Base-by-base conservation (phyloP, 495 filamentous ascomycete species). In the Neurospora intermedia region DNA sequence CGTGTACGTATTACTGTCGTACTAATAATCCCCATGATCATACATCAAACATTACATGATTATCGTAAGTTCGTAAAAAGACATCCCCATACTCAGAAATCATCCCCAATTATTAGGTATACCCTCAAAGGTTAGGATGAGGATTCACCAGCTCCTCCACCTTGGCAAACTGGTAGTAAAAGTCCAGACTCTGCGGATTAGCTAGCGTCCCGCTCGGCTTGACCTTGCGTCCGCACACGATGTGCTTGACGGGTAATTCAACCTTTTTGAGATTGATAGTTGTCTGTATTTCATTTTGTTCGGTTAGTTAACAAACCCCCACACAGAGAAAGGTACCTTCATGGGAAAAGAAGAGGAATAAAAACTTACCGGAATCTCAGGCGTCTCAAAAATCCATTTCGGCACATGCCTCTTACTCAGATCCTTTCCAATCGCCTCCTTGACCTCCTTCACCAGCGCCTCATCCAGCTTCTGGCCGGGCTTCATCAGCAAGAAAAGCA, bases 251-350 rank as follows among this genome's bases (percentile, higher is more conserved):
- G 3, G 93, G 92, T 11, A 96, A 78, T 77, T 96, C 93, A 27
- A 96, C 92, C 80, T 96, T 96, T 79, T 94, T 96, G 23, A 91
- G 78, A 80, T 94, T 96, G 71, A 96, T 89, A 7, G 93, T 94
- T 1, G 89, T 91, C 90, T 93, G 75, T 23, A 76, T 20, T 27
- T 48, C 11, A 18, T 43, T 27, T n/a, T 6, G 4, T 62, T 38
- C 39, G 59, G 74, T 41, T 59, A 54, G 39, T 43, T 48, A 41
- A 27, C 8, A 42, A 42, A 31, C 27, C 40, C 11, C 11, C 13
- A 27, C n/a, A 11, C 1, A 5, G 16, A 74, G 10, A 42, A 42
- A 13, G 3, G 11, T 42, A 41, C 8, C 11, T 2, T 11, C 40
- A 54, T 31, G 59, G 69, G 48, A 62, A 70, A 69, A 48, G 27